Percentiles rank a stretch among this genome's conserved stretches.
Conservation (phyloP, 169 alveolate genomes). For the Plasmodium billcollinsi region DNA sequence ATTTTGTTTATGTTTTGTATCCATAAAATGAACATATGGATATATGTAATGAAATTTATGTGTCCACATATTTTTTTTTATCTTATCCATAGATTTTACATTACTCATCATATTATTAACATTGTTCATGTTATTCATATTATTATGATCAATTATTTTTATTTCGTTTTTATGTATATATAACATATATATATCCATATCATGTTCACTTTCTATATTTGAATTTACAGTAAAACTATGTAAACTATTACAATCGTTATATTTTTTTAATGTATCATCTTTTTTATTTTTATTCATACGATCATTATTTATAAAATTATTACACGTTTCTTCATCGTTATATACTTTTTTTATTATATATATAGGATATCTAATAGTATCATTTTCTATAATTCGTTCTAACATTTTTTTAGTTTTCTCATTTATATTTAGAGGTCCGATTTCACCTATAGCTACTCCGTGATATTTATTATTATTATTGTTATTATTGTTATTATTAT, state of each 20-base stretch:
- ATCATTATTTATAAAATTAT: background rate
- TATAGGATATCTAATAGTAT: constrained; percentile 47
- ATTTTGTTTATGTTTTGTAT: background rate
- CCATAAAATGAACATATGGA: constrained; percentile 31
- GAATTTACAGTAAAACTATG: constrained; percentile 12
- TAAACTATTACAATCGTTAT: constrained; percentile 16
- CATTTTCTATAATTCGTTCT: constrained; percentile 35
- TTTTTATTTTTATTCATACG: background rate
- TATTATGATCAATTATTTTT: constrained; percentile 35
- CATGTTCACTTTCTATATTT: constrained; percentile 33
- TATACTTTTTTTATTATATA: constrained; percentile 9
- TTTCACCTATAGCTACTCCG: constrained; percentile 66
- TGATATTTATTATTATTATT: constrained; percentile 1
- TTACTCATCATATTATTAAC: too few species aligned
- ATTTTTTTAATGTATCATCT: background rate
- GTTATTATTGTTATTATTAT: background rate
- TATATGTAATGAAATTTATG: constrained; percentile 38
- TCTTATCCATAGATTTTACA: too few species aligned
- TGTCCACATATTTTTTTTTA: constrained; percentile 28
- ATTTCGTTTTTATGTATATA: constrained; percentile 56
- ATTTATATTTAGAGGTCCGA: constrained; percentile 46
- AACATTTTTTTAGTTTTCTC: constrained; percentile 40
- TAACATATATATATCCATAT: constrained; percentile 25
- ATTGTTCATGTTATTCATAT: background rate
- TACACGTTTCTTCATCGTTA: background rate